Conservation (phyloP, 2,329 filamentous ascomycete genomes). For the Aspergillus floridensis region DNA sequence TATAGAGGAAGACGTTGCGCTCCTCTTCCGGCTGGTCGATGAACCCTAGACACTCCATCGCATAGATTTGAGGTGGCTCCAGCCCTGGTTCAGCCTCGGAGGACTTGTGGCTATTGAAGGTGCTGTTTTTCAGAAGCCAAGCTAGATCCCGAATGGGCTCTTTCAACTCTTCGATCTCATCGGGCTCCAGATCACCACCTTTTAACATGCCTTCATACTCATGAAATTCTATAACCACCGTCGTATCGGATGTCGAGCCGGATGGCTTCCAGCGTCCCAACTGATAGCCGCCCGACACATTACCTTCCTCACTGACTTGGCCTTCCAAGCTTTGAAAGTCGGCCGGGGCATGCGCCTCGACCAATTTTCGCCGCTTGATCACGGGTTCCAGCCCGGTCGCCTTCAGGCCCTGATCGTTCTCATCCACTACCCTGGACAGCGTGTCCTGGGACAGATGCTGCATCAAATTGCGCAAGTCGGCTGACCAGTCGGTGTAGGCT, state of each 20-base stretch:
- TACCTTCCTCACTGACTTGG: constrained; percentile 21
- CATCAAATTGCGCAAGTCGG: constrained; percentile 28
- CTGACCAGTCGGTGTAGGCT: constrained; percentile 28
- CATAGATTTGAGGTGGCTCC: constrained; percentile 26
- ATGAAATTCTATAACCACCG: constrained; percentile 28
- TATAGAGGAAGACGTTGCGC: constrained; percentile 26
- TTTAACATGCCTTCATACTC: constrained; percentile 24
- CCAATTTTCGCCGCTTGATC: constrained; percentile 23
- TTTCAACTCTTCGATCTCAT: constrained; percentile 25
- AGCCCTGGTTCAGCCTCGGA: neutral
- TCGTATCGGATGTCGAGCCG: neutral
- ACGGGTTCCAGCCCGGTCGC: constrained; percentile 26
- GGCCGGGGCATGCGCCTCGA: constrained; percentile 17
- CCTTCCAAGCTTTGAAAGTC: constrained; percentile 22
- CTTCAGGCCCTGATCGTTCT: constrained; percentile 15
- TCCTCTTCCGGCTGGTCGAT: constrained; percentile 26
- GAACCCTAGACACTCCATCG: constrained; percentile 28
- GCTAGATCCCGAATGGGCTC: constrained; percentile 26
- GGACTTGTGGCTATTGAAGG: constrained; percentile 14
- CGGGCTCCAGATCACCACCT: constrained; percentile 23
- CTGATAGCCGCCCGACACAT: constrained; percentile 19
- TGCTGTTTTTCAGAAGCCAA: constrained; percentile 28
- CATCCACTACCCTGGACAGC: constrained; percentile 15
- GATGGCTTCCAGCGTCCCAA: constrained; percentile 19
- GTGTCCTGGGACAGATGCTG: constrained; percentile 29